Evolutionary conservation across 2,329 filamentous ascomycete species (phyloP), one percentile per base, ranked within the genome.

Genomic region (Colletotrichum salicis): DNA sequence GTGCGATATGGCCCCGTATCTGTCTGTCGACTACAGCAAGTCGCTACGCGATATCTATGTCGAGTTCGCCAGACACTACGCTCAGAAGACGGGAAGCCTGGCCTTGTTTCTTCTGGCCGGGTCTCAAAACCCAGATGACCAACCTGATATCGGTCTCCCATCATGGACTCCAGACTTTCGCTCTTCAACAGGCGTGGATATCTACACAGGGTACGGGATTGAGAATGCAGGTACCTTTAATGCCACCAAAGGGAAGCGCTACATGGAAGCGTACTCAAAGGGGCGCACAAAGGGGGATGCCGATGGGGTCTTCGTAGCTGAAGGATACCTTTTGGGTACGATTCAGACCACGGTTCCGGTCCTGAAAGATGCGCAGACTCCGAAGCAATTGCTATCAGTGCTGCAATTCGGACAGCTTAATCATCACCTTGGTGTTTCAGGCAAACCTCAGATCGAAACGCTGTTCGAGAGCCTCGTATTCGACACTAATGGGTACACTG

Each of bases 141-240:
- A 58, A 22, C 6, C 19, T 8, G 56, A 58, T 7, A 24, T 12
- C n/a, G 31, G 4, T 31, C 31, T 58, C 6, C 56, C 56, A 13
- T 58, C 56, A 12, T 58, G 56, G 56, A 58, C 56, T 8, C 56
- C 56, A 8, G 56, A 58, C 31, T 58, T 24, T 29, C 56, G 56
- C 4, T 35, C 56, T 11, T n/a, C 15, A 8, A 22, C 31, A 3
- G 33, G 15, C 3, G 12, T 27, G 5, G 31, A 24, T 13, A 58
- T 58, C 12, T 37, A 58, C 11, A 10, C n/a, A 2, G 33, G 31
- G 19, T 58, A 33, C 10, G 56, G 11, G 11, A 58, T 24, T 2
- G 33, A 35, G 7, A 35, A 35, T 13, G n/a, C 56, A 10, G 19
- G 31, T 2, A 19, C 35, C 15, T 58, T 58, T 5, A 24, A 58